Conservation (phyloP, 2,329 filamentous ascomycete genomes). For the Exophiala alcalophila region DNA sequence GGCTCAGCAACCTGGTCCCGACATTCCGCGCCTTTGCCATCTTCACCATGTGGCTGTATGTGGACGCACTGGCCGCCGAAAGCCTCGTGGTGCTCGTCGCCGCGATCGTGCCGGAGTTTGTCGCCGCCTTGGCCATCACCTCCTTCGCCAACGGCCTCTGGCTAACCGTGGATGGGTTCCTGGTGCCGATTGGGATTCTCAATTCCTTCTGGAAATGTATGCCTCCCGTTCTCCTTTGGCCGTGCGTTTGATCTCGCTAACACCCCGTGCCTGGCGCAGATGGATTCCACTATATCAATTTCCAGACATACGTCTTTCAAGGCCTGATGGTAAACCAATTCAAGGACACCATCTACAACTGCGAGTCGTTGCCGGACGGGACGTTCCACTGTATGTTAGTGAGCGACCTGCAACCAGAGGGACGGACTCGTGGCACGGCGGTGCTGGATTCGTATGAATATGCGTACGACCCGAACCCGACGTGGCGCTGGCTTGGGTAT, state of each 20-base stretch:
- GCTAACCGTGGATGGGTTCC: conserved; percentile 83
- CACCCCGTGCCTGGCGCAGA: conserved; percentile 36
- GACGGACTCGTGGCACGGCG: conserved; percentile 67
- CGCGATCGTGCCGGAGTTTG: conserved; percentile 72
- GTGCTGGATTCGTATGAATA: conserved; percentile 72
- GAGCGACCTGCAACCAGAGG: conserved; percentile 60
- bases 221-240: neutral
- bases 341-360: conserved; percentile 60
- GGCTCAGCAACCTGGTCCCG: conserved; percentile 72
- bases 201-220: conserved; percentile 71
- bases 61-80: conserved; percentile 78
- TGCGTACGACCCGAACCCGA: too few species aligned
- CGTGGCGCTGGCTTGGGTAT: too few species aligned
- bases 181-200: conserved; percentile 68
- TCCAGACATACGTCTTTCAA: conserved; percentile 75
- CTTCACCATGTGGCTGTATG: conserved; percentile 80
- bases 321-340: conserved; percentile 96
- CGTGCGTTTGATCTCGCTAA: too few species aligned
- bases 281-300: conserved; percentile 85
- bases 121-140: conserved; percentile 72
- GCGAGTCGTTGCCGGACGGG: conserved; percentile 40
- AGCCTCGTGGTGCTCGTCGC: conserved; percentile 75
- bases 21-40: conserved; percentile 66
- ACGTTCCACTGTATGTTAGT: conserved; percentile 69
- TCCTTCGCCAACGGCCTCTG: conserved; percentile 86